Evolutionary conservation across 177 flowering plant genomes (phyloP).

Genomic region (Vitis hybrid): DNA sequence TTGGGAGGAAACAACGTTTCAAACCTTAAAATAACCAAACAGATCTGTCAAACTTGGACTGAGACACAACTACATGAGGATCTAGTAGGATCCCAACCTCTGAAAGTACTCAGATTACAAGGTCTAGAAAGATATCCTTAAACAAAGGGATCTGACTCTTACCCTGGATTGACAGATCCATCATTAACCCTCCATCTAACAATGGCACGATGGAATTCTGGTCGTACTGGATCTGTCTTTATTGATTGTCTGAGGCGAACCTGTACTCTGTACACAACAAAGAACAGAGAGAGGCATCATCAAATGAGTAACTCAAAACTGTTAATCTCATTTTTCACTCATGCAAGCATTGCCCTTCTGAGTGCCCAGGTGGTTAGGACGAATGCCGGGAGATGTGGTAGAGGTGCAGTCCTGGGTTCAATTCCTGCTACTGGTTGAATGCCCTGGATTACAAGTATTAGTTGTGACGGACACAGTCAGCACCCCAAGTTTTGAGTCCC

Average conservation of each 20-base stretch:
- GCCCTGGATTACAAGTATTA: too few relatives aligned
- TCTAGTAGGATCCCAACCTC: neutral
- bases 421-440: too few relatives aligned
- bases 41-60: neutral
- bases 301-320: too few relatives aligned
- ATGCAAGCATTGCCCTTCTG: too few relatives aligned
- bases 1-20: neutral
- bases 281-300: neutral
- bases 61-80: neutral
- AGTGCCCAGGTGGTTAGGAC: too few relatives aligned
- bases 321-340: too few relatives aligned
- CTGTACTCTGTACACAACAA: slow-evolving; percentile 53
- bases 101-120: neutral
- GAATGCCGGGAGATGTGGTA: too few relatives aligned
- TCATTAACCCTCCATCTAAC: slow-evolving; percentile 68
- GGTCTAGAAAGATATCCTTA: neutral
- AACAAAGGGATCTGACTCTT: slow-evolving; percentile 22
- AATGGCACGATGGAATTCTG: slow-evolving; percentile 82
- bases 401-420: too few relatives aligned
- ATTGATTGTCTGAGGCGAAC: slow-evolving; percentile 70
- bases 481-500: too few relatives aligned
- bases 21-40: neutral
- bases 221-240: slow-evolving; percentile 63
- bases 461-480: too few relatives aligned
- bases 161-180: slow-evolving; percentile 85